Evolutionary conservation across 305 asterid genomes (phyloP).

Genomic region (Solanum hybrid): DNA sequence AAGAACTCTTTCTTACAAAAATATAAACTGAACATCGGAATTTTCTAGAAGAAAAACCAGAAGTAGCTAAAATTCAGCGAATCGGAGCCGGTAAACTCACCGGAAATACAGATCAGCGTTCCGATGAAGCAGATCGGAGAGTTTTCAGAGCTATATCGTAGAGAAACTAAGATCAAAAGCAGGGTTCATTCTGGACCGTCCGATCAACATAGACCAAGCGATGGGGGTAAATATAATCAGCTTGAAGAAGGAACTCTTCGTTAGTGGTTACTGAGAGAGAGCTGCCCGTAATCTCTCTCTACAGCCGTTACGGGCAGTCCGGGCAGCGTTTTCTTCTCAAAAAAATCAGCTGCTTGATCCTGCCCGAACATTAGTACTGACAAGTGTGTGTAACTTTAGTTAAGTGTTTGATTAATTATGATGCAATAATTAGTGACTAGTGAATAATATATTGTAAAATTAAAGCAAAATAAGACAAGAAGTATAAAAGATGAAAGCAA

Average conservation of each 20-base stretch:
- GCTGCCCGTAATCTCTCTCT: slow-evolving; percentile 6
- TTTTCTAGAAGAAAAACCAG: neutral
- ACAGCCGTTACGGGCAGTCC: neutral
- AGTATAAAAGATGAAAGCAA: no score
- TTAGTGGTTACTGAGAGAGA: neutral
- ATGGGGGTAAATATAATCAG: neutral
- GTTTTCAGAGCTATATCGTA: neutral
- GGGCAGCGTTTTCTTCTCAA: neutral
- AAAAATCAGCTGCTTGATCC: neutral
- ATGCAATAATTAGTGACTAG: neutral
- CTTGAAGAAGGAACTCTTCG: neutral
- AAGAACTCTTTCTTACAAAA: neutral
- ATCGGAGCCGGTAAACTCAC: neutral
- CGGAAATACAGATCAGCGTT: neutral
- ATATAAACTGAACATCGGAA: neutral
- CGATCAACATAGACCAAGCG: neutral
- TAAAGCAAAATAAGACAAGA: no score
- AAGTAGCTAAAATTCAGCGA: neutral
- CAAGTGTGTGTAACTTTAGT: neutral
- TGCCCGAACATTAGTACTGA: neutral
- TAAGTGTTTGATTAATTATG: neutral
- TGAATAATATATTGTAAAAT: no score
- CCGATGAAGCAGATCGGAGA: neutral
- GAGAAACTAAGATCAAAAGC: neutral
- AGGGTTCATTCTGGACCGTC: neutral